A percentile compares a stretch with the other conserved stretches of the same genome.
Conservation (phyloP, 306 rosid species). For the Citrullus mucosospermus region DNA sequence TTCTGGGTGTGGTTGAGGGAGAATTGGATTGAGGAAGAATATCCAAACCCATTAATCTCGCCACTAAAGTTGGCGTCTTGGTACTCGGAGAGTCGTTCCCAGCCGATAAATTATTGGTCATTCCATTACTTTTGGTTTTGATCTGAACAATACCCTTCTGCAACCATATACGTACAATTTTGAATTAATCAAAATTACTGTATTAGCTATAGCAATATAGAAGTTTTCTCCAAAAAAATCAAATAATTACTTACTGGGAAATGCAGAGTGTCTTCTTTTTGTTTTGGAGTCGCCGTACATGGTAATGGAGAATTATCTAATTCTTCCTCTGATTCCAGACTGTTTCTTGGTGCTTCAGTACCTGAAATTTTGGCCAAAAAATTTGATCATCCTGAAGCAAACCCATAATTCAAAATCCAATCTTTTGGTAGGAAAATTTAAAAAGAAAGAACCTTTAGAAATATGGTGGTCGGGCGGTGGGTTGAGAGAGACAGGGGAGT, state of each 20-base stretch:
- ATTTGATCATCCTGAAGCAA: background rate
- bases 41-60: conserved; percentile 94
- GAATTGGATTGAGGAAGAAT: conserved; percentile 44
- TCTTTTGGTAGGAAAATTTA: background rate
- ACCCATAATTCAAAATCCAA: background rate
- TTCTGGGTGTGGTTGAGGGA: conserved; percentile 13
- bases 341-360: conserved; percentile 70
- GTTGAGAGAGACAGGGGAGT: conserved; percentile 12
- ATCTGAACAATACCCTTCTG: conserved; percentile 53
- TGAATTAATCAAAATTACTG: too few relatives aligned
- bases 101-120: background rate
- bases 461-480: background rate
- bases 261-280: conserved; percentile 32
- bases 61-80: conserved; percentile 85
- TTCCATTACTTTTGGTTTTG: conserved; percentile 33
- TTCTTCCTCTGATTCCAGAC: conserved; percentile 53
- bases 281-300: conserved; percentile 15
- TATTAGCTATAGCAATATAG: too few relatives aligned
- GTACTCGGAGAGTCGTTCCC: conserved; percentile 46
- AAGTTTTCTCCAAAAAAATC: background rate
- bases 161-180: background rate
- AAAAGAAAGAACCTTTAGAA: background rate
- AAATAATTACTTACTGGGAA: conserved; percentile 43
- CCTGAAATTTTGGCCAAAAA: conserved; percentile 30
- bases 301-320: conserved; percentile 8